Base-by-base conservation (phyloP, 768 basidiomycete species). In the Calocybe indica region DNA sequence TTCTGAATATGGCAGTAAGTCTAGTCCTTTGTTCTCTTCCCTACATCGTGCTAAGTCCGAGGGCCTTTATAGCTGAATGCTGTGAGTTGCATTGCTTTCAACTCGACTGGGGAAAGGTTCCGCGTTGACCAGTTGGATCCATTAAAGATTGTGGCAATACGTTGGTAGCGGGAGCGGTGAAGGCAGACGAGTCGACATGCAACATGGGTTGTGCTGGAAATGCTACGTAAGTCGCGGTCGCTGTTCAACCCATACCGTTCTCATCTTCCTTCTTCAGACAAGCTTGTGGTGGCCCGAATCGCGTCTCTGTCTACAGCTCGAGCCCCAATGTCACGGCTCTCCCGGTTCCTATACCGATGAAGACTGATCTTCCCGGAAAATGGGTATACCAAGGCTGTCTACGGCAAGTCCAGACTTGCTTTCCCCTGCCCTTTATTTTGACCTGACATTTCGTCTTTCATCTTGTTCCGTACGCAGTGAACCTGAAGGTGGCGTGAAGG, bases 131-230 rank as follows among this genome's bases (percentile, higher is more conserved):
- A 35, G 44, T 48, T 30, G 49, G 31, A 15, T 34, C 13, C 11
- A 22, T 30, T 10, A 12, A 50, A 87, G 85, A 81, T 65, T 93
- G 91, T 54, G 88, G 86, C 2, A 73, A 88, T 57, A 64, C 69
- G 8, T 66, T 91, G 40, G 67, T 81, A 9, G 71, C 77, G 30
- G 84, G 83, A 7, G 88, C 85, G 1, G 76, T 73, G 1, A 41
- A 56, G 11, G 75, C 74, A 0, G 51, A 68, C 1, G 73, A 75
- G 1, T 62, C 67, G 3, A 72, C 73, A 33, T 94, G 92, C 58
- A 79, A 75, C 59, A 88, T 85, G 84, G 73, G 71, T 0, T 94
- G 92, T 51, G 74, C 74, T 12, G 92, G 88, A 15, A 83, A 81
- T 49, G 35, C 78, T 8, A 70, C 76, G 86, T 85, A 52, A 55